These are phyloP conservation scores for Cystofilobasidium capitatum DNA, from an alignment of 768 basidiomycete species.

Conservation along the genomic window DNA sequence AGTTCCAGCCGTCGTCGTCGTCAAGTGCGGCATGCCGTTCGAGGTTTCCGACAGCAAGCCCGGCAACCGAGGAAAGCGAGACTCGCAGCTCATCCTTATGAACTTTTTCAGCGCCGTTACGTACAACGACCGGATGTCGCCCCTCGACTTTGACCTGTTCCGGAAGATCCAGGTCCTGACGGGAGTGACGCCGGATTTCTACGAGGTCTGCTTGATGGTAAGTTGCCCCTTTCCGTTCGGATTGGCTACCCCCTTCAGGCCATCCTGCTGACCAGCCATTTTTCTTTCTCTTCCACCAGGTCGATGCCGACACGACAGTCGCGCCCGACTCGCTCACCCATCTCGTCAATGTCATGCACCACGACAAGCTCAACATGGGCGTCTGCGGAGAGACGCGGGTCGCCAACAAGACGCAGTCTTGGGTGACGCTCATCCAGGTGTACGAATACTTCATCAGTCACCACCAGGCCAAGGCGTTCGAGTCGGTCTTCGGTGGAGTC, in stretches of 20 bases:
- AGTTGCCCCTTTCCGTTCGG: conserved; percentile 32
- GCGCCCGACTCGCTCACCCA: conserved; percentile 79
- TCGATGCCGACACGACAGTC: conserved; percentile 96
- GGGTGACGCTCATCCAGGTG: conserved; percentile 90
- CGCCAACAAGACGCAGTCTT: conserved; percentile 93
- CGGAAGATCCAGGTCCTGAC: conserved; percentile 89
- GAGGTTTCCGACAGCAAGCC: conserved; percentile 88
- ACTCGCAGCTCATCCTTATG: conserved; percentile 98
- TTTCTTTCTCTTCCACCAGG: conserved; percentile 46
- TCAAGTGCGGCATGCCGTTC: conserved; percentile 87
- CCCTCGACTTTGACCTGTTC: conserved; percentile 95
- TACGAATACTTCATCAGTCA: conserved; percentile 89
- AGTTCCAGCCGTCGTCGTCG: conserved; percentile 85
- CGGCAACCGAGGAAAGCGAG: conserved; percentile 95
- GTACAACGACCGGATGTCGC: conserved; percentile 97
- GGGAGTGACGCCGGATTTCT: conserved; percentile 99
- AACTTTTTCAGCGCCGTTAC: conserved; percentile 99
- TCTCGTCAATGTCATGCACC: conserved; percentile 96
- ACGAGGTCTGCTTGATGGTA: conserved; percentile 96
- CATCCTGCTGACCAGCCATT: conserved; percentile 2
- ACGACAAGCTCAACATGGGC: conserved; percentile 98
- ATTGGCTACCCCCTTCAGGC: not conserved
- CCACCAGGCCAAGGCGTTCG: conserved; percentile 95
- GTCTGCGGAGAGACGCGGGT: conserved; percentile 97
- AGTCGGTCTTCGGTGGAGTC: conserved; percentile 98